Conservation (phyloP, 2,329 filamentous ascomycete species). For the Ceratocystis alfenasii region DNA sequence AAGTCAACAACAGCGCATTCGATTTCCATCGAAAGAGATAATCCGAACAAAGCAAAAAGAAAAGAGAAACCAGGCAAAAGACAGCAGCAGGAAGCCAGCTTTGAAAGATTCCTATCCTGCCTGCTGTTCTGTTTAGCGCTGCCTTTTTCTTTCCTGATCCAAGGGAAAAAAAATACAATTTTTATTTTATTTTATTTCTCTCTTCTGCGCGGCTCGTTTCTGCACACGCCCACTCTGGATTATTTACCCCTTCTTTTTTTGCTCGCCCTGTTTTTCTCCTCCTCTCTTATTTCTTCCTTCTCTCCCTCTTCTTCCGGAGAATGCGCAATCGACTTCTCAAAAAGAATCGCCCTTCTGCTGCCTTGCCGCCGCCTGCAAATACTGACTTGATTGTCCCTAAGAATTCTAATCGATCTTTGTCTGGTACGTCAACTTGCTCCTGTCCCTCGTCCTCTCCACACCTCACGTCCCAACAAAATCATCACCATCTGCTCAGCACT, state of each 20-base stretch:
- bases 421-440: conserved; percentile 16
- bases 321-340: conserved; percentile 21
- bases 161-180: background rate
- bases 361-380: background rate
- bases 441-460: background rate
- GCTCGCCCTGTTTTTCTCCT: conserved; percentile 12
- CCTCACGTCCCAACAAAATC: conserved; percentile 1
- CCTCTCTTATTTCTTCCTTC: conserved; percentile 9
- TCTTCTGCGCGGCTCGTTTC: conserved; percentile 7
- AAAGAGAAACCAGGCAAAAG: too few relatives aligned
- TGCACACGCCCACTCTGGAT: conserved; percentile 9
- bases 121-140: background rate
- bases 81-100: too few relatives aligned
- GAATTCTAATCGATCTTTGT: conserved; percentile 12
- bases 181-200: background rate
- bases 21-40: too few relatives aligned
- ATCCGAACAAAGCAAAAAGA: too few relatives aligned
- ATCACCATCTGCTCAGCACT: background rate
- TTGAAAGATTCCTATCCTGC: too few relatives aligned
- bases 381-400: conserved; percentile 12
- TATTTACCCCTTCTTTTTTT: conserved; percentile 12
- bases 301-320: conserved; percentile 12
- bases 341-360: conserved; percentile 20
- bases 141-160: background rate
- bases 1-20: too few relatives aligned